A percentile compares a stretch with the other conserved stretches of the same genome.
Conservation (phyloP, 108 stramenopile genomes). For the Phaeodactylum tricornutum region DNA sequence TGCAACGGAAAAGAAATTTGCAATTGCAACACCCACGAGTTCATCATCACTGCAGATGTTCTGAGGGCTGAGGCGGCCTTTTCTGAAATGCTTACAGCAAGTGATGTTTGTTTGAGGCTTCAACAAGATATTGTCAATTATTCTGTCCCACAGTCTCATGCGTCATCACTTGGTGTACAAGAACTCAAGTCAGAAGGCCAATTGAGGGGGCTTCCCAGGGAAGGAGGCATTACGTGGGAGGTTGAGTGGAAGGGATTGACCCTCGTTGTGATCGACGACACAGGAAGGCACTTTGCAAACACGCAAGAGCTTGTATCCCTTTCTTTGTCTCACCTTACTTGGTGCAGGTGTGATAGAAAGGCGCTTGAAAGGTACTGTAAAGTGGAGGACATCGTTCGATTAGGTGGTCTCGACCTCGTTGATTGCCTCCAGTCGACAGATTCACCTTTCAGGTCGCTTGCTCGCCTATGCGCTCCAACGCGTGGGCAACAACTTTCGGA, state of each 20-base stretch:
- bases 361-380: too few species aligned
- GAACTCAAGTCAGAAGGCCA: too few species aligned
- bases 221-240: too few species aligned
- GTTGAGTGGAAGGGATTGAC: constrained; percentile 35
- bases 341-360: too few species aligned
- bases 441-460: constrained; percentile 54
- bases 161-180: too few species aligned
- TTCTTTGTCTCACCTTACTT: constrained; percentile 21
- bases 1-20: constrained; percentile 7
- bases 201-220: too few species aligned
- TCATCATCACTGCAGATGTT: constrained; percentile 25
- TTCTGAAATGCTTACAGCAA: constrained; percentile 43
- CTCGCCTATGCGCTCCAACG: too few species aligned
- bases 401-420: constrained; percentile 24
- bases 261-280: constrained; percentile 50
- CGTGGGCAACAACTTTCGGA: too few species aligned
- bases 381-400: too few species aligned
- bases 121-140: too few species aligned
- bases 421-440: constrained; percentile 39
- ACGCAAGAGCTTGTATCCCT: constrained; percentile 37
- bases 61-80: constrained; percentile 46
- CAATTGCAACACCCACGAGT: constrained; percentile 10
- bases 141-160: too few species aligned
- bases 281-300: constrained; percentile 54
- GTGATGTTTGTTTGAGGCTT: too few species aligned